A percentile compares a stretch with the other conserved stretches of the same genome.
Evolutionary conservation across 2,329 filamentous ascomycete species (phyloP).

Genomic region (Dactylellina cionopaga): DNA sequence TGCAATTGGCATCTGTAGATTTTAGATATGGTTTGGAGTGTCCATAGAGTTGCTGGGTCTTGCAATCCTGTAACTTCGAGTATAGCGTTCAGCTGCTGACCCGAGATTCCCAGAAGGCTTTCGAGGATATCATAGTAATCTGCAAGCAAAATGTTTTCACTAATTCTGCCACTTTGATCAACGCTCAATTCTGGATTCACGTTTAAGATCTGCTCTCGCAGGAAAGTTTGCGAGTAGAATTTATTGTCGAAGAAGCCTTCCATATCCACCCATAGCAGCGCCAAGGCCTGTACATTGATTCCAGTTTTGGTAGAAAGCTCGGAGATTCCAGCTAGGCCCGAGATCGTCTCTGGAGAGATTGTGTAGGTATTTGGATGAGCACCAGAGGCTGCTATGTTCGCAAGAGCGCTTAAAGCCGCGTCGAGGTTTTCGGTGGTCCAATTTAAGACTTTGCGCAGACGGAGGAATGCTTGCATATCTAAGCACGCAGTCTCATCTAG

Average conservation of each 20-base stretch:
- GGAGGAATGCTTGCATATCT: constrained; percentile 42
- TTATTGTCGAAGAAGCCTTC: not conserved
- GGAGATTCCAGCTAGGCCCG: not conserved
- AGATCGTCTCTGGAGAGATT: not conserved
- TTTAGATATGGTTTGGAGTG: not conserved
- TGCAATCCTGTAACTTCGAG: not conserved
- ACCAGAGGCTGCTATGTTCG: not conserved
- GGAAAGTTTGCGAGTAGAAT: not conserved
- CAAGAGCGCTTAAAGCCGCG: not conserved
- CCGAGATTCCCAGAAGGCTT: not conserved
- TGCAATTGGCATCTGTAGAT: not conserved
- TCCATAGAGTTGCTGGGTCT: not conserved
- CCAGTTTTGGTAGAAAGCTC: not conserved
- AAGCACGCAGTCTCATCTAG: not conserved
- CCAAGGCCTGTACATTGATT: not conserved
- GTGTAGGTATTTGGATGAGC: not conserved
- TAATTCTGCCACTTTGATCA: not conserved
- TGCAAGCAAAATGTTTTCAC: not conserved
- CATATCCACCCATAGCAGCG: constrained; percentile 4
- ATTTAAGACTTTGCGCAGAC: constrained; percentile 15
- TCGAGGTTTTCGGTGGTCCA: constrained; percentile 40
- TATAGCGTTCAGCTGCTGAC: not conserved
- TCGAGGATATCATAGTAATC: not conserved
- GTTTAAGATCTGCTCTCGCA: not conserved
- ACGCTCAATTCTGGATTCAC: not conserved